Base-by-base conservation (phyloP, 768 basidiomycete species). In the Pleurotus tuoliensis region DNA sequence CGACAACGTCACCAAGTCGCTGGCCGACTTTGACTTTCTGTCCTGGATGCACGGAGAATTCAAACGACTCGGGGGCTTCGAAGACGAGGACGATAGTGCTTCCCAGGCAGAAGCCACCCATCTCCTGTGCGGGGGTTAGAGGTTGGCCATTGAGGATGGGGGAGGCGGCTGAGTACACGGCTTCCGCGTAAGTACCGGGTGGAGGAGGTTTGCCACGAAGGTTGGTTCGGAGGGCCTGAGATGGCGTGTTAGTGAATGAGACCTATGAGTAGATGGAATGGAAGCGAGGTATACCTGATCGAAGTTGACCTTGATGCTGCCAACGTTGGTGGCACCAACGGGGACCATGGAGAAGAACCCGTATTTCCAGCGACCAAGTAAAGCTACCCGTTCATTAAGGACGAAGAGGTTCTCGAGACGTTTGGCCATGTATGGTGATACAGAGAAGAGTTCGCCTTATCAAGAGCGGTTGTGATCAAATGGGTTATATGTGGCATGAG, bases 281-380 rank as follows among this genome's bases (percentile, higher is more conserved):
- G 25, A 49, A 27, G 9, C 7, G 20, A n/a, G 47, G 54, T 4
- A 43, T 69, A 88, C 90, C 67, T 88, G 78, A 69, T 99, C 97
- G 70, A 99, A 99, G 69, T 97, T 95, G 67, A 99, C 81, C 62
- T 88, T 88, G 72, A 99, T 98, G 60, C 88, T 90, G 4, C 97
- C 97, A 51, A 98, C 97, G 69, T 99, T 98, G 9, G 96, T 98
- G 2, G 97, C 97, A 2, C 97, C 97, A 25, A 99, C 96, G 8
- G 97, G 97, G 0, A 97, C 86, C 94, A 98, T 98, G 24, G 88
- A 77, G 70, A 97, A 99, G 79, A 98, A 98, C 1, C 97, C 97
- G 63, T 97, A 76, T 66, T 84, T 85, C 97, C 97, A 98, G 55
- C 92, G 76, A 5, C 97, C 97, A 27, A 98, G 83, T 18, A 99